These are phyloP conservation scores for Chaetothyriales sp. DNA, from an alignment of 2,329 filamentous ascomycete species.

Conservation along the genomic window DNA sequence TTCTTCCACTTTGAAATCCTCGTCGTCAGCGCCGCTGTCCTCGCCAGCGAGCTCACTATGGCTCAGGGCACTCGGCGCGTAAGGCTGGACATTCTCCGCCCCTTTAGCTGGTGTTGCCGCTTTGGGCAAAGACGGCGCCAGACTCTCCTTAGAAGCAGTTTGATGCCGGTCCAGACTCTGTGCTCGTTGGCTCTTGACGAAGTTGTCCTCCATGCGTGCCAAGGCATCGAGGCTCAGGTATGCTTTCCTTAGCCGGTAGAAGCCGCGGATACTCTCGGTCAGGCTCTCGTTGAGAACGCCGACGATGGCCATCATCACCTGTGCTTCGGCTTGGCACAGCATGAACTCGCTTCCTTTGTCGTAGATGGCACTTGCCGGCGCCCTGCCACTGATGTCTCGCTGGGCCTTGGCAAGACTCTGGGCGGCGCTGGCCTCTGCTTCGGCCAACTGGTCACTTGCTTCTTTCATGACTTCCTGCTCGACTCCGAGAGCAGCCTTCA, in stretches of 20 bases:
- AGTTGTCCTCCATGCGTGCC: slow-evolving; percentile 57
- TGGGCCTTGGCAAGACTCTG: slow-evolving; percentile 64
- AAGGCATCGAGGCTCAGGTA: slow-evolving; percentile 71
- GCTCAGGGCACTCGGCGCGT: no score
- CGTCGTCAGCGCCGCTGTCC: no score
- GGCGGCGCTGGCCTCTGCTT: slow-evolving; percentile 64
- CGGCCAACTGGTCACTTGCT: slow-evolving; percentile 57
- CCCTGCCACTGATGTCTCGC: slow-evolving; percentile 33
- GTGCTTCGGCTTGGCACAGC: slow-evolving; percentile 68
- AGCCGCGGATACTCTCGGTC: slow-evolving; percentile 79
- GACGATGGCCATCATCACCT: slow-evolving; percentile 79
- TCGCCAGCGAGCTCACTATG: no score
- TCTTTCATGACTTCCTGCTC: slow-evolving; percentile 85
- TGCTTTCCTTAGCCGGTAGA: slow-evolving; percentile 83
- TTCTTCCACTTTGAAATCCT: neutral
- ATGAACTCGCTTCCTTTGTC: slow-evolving; percentile 75
- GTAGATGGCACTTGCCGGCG: slow-evolving; percentile 52
- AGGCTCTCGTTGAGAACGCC: slow-evolving; percentile 84
- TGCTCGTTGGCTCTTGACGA: slow-evolving; percentile 23
- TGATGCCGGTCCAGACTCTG: slow-evolving; percentile 9
- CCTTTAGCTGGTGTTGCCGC: slow-evolving; percentile 3
- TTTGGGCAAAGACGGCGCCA: slow-evolving; percentile 6
- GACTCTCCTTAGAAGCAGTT: slow-evolving; percentile 12
- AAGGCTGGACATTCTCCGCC: no score
- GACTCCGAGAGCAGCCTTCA: slow-evolving; percentile 75